These are phyloP conservation scores for Setaria viridis DNA, from an alignment of 202 grass and related monocot species.

Conservation along the genomic window DNA sequence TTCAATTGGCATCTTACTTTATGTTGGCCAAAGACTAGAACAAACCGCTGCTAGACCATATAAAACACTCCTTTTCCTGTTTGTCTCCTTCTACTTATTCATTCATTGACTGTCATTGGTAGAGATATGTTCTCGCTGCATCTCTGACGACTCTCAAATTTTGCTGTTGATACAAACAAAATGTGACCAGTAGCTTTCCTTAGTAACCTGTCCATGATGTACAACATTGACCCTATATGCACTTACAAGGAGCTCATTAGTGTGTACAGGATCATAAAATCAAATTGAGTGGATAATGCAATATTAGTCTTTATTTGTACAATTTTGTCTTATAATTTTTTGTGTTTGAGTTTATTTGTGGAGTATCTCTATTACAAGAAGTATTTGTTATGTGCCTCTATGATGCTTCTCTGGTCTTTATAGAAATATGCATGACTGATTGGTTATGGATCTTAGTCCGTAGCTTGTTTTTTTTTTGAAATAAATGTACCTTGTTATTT, in stretches of 20 bases:
- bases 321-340: background rate
- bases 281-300: background rate
- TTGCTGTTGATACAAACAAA: background rate
- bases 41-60: background rate
- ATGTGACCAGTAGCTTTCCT: background rate
- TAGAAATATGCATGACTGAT: background rate
- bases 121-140: background rate
- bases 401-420: conserved; percentile 2
- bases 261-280: background rate
- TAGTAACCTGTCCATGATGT: background rate
- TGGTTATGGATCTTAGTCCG: background rate
- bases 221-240: background rate
- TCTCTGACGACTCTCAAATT: background rate
- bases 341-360: background rate
- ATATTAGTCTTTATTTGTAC: background rate
- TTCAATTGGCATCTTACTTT: background rate
- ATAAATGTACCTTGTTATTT: too few relatives aligned
- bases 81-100: background rate
- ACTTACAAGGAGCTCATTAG: background rate
- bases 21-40: background rate
- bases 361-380: background rate
- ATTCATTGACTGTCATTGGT: background rate
- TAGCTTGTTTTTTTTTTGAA: background rate
- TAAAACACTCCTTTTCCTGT: background rate
- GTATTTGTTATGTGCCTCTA: background rate